phyloP scores from a whole-genome alignment of 345 rosid genomes.

The Chamaenerion angustifolium region DNA sequence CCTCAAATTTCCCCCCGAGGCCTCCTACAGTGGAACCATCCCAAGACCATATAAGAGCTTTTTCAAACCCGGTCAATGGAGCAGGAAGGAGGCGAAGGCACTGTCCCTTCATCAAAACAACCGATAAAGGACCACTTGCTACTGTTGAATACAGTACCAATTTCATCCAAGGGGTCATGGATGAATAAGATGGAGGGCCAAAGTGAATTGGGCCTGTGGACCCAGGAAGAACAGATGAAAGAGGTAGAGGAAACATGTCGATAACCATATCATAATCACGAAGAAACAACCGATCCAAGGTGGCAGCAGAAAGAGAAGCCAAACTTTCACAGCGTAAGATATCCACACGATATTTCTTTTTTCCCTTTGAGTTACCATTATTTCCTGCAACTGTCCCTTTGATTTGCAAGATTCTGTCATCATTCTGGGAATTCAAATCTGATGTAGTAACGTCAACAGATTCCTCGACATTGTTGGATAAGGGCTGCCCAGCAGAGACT shows the following conservation, averaged over 20 bases:
- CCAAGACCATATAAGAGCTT: slow-evolving; percentile 97
- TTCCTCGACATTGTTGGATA: no score
- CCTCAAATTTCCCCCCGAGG: slow-evolving; percentile 85
- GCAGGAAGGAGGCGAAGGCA: slow-evolving; percentile 93
- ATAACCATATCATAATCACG: slow-evolving; percentile 91
- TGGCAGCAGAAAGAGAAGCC: slow-evolving; percentile 74
- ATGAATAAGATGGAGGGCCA: slow-evolving; percentile 86
- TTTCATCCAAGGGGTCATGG: slow-evolving; percentile 97
- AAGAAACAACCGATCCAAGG: slow-evolving; percentile 76
- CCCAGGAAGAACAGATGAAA: slow-evolving; percentile 88
- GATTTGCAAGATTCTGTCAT: slow-evolving; percentile 24
- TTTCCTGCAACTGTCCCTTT: slow-evolving; percentile 37
- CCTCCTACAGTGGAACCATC: slow-evolving; percentile 95
- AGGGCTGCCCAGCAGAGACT: no score
- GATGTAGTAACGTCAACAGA: slow-evolving; percentile 2
- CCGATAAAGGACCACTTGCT: slow-evolving; percentile 74
- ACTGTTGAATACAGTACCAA: slow-evolving; percentile 70
- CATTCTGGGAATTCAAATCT: slow-evolving; percentile 25
- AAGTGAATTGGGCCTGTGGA: slow-evolving; percentile 88
- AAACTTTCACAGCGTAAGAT: slow-evolving; percentile 97
- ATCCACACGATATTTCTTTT: slow-evolving; percentile 71
- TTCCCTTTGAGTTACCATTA: slow-evolving; percentile 29
- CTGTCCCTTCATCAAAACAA: slow-evolving; percentile 95
- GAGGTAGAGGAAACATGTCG: slow-evolving; percentile 83
- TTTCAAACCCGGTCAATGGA: slow-evolving; percentile 92